Evolutionary conservation across 108 stramenopile species (phyloP).

Genomic region (Cyclostephanos invisitatus): DNA sequence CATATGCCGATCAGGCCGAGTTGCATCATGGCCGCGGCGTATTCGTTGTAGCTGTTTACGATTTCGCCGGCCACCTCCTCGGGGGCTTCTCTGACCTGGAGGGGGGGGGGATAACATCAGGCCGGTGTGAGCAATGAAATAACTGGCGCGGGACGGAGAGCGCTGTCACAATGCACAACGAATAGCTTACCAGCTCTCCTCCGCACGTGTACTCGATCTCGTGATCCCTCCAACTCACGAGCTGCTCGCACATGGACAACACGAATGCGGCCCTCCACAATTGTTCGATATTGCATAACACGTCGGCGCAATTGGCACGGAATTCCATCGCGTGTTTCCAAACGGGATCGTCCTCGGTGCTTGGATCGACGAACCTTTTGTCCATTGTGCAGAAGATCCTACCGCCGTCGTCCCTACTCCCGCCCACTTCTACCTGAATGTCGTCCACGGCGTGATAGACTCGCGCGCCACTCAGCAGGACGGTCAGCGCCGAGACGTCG

Average conservation of each 20-base stretch:
- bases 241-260: conserved; percentile 69
- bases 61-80: conserved; percentile 69
- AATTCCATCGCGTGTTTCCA: too few relatives aligned
- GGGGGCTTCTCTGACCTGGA: conserved; percentile 55
- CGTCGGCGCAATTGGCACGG: too few relatives aligned
- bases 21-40: conserved; percentile 77
- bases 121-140: too few relatives aligned
- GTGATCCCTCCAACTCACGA: conserved; percentile 29
- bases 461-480: conserved; percentile 69
- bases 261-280: too few relatives aligned
- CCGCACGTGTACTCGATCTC: too few relatives aligned
- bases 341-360: conserved; percentile 62
- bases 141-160: too few relatives aligned
- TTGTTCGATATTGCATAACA: too few relatives aligned
- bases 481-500: conserved; percentile 67
- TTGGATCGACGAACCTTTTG: conserved; percentile 49
- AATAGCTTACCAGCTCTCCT: too few relatives aligned
- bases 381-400: conserved; percentile 59
- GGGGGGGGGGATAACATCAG: neutral
- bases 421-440: neutral
- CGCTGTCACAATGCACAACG: too few relatives aligned
- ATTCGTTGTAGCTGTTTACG: conserved; percentile 69
- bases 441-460: conserved; percentile 34
- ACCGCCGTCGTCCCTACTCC: neutral
- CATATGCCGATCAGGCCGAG: conserved; percentile 79